Conservation (phyloP, 2,329 filamentous ascomycete genomes). For the Colletotrichum scovillei region DNA sequence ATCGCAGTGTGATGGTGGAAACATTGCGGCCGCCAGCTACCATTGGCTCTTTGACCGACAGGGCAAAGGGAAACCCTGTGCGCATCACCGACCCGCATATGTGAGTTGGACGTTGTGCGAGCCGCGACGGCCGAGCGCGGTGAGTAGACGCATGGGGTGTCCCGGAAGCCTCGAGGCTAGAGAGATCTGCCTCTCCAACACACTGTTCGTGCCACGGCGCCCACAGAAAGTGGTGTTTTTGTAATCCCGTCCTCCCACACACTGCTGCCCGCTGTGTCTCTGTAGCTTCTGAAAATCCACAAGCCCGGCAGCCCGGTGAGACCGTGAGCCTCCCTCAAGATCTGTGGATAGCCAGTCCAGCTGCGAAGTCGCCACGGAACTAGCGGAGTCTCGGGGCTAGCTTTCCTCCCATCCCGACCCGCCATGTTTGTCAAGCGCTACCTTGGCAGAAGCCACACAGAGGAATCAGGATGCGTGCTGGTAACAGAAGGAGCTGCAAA, state of each 20-base stretch:
- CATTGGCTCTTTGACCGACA: slow-evolving; percentile 21
- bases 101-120: slow-evolving; percentile 27
- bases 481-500: neutral
- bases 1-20: neutral
- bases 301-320: neutral
- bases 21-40: neutral
- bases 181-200: slow-evolving; percentile 7
- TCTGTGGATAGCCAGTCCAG: neutral
- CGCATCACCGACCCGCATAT: slow-evolving; percentile 36
- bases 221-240: neutral
- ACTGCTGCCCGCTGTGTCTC: neutral
- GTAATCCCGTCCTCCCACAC: neutral
- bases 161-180: neutral
- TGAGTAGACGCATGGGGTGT: slow-evolving; percentile 9
- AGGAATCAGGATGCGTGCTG: neutral
- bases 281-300: neutral
- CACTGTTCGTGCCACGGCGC: neutral
- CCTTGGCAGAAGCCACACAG: too few relatives aligned
- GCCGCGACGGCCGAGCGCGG: slow-evolving; percentile 25
- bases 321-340: neutral
- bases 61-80: slow-evolving; percentile 29
- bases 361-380: slow-evolving; percentile 12
- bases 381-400: slow-evolving; percentile 16
- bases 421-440: neutral
- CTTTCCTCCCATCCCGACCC: neutral